These are phyloP conservation scores for Gypsophila paniculata DNA, from an alignment of 179 eudicot genomes.

Conservation along the genomic window DNA sequence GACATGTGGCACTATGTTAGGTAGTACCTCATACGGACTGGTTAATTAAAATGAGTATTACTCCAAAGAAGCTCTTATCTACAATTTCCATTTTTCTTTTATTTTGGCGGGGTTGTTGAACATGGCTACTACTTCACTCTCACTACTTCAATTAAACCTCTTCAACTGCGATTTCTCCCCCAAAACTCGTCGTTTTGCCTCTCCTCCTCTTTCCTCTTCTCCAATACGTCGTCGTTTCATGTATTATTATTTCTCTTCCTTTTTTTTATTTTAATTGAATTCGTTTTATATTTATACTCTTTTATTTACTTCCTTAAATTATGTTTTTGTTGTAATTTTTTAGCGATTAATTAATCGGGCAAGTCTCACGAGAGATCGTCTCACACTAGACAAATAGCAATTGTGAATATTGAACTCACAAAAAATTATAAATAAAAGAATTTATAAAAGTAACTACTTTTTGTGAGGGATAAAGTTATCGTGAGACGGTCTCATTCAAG, in stretches of 20 bases:
- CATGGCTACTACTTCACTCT: slow-evolving; percentile 24
- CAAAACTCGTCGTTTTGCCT: slow-evolving; percentile 18
- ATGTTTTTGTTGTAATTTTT: neutral
- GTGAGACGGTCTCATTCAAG: too few relatives aligned
- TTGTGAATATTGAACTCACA: too few relatives aligned
- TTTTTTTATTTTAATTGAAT: neutral
- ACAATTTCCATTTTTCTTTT: neutral
- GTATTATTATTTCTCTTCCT: slow-evolving; percentile 8
- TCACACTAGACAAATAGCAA: too few relatives aligned
- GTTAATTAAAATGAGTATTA: too few relatives aligned
- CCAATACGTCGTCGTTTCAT: slow-evolving; percentile 27
- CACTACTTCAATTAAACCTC: slow-evolving; percentile 12
- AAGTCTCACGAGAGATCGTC: too few relatives aligned
- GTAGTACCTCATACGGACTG: too few relatives aligned
- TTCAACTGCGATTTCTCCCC: slow-evolving; percentile 26
- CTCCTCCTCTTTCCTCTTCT: slow-evolving; percentile 9
- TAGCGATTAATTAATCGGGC: neutral
- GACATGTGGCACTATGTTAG: too few relatives aligned
- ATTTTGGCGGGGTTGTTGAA: slow-evolving; percentile 25
- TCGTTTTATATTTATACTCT: too few relatives aligned
- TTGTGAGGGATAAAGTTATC: too few relatives aligned
- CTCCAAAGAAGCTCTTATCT: slow-evolving; percentile 2
- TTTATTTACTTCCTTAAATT: neutral
- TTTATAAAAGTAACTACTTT: too few relatives aligned
- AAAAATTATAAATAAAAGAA: too few relatives aligned